Evolutionary conservation across 257 asterid genomes (phyloP).

Genomic region (Nicotiana attenuata): DNA sequence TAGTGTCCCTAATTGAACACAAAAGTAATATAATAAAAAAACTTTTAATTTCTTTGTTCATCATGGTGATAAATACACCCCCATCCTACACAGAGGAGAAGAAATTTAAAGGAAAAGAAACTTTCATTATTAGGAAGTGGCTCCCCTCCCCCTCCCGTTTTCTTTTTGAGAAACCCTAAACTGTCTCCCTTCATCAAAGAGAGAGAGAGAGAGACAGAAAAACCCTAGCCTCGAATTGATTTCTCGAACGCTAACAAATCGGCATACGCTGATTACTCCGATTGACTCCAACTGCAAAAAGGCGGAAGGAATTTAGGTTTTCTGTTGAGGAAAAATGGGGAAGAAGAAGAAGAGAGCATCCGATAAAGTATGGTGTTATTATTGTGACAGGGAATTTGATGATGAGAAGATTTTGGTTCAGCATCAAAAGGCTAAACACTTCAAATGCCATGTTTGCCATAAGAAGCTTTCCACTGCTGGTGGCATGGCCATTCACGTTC

Average conservation of each 20-base stretch:
- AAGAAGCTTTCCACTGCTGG: slow-evolving; percentile 96
- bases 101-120: no score
- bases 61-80: no score
- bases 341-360: slow-evolving; percentile 90
- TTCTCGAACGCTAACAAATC: background rate
- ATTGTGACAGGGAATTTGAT: slow-evolving; percentile 93
- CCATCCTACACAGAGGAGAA: no score
- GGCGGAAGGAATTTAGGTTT: background rate
- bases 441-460: slow-evolving; percentile 93
- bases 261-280: background rate
- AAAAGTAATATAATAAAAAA: no score
- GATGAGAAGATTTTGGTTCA: slow-evolving; percentile 97
- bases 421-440: slow-evolving; percentile 98
- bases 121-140: background rate
- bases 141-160: background rate
- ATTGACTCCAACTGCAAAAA: background rate
- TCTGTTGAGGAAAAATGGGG: slow-evolving; percentile 45
- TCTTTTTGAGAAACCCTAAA: background rate
- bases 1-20: no score
- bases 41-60: no score
- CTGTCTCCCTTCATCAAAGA: background rate
- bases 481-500: slow-evolving; percentile 94
- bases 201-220: background rate
- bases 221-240: background rate
- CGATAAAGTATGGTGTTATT: slow-evolving; percentile 85